Evolutionary conservation across 1,284 basidiomycete genomes (phyloP).

Genomic region (Ceratobasidium sp.): DNA sequence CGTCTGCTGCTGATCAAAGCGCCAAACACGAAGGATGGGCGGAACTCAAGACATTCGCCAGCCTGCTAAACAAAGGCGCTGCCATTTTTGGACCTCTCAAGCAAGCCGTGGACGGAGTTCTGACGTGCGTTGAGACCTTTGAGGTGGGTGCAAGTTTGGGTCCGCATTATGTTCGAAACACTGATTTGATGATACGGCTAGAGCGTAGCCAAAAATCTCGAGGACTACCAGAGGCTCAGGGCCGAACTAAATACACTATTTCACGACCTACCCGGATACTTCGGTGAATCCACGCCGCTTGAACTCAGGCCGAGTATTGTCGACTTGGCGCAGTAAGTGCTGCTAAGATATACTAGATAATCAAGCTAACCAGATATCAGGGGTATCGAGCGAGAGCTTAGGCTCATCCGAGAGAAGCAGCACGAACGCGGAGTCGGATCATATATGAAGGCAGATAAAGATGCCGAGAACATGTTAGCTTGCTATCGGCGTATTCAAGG

Average conservation of each 20-base stretch:
- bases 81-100: neutral
- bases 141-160: neutral
- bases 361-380: neutral
- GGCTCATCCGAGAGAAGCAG: neutral
- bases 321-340: neutral
- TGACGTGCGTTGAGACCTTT: neutral
- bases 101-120: neutral
- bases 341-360: no score
- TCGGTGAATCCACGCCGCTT: neutral
- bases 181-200: neutral
- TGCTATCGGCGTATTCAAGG: slow-evolving; percentile 13
- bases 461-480: neutral
- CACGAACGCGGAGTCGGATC: neutral
- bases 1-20: neutral
- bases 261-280: neutral
- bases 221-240: neutral
- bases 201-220: neutral
- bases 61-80: neutral
- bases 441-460: neutral
- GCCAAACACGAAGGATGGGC: neutral
- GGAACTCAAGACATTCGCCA: neutral
- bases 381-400: neutral
- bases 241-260: neutral
- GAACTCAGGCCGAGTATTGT: neutral
- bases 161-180: neutral